Evolutionary conservation across 1,284 basidiomycete species (phyloP).

Genomic region (Salmacisia buchloeana): DNA sequence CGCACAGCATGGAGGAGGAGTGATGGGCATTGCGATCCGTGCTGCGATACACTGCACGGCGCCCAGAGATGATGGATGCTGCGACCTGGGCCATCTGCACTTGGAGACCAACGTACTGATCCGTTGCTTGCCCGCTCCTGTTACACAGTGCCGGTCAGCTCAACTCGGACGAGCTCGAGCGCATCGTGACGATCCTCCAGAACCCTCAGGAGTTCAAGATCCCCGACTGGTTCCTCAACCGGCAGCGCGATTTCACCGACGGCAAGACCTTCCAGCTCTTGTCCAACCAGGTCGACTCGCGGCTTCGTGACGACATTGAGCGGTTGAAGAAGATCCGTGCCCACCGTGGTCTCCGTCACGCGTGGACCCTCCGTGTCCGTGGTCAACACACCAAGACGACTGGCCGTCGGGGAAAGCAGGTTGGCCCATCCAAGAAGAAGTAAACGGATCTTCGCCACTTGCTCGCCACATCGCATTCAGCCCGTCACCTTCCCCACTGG

Average conservation of each 20-base stretch:
- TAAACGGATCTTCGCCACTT: neutral
- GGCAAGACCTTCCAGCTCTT: conserved; percentile 95
- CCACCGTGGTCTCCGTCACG: conserved; percentile 96
- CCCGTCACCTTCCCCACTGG: neutral
- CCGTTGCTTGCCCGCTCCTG: neutral
- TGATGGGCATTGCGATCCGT: neutral
- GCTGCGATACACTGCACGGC: neutral
- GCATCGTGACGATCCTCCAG: conserved; percentile 98
- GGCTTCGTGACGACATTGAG: conserved; percentile 97
- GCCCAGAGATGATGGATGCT: neutral
- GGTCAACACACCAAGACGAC: conserved; percentile 99
- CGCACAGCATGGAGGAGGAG: neutral
- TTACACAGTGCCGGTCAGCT: conserved; percentile 76
- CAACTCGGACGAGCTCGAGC: conserved; percentile 96
- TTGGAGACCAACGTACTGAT: neutral
- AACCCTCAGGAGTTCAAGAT: conserved; percentile 99
- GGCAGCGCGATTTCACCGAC: conserved; percentile 87
- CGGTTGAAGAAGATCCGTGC: conserved; percentile 98
- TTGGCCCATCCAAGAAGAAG: conserved; percentile 51
- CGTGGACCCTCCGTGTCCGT: conserved; percentile 81
- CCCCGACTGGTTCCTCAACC: conserved; percentile 97
- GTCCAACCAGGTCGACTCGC: conserved; percentile 96
- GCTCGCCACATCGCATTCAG: neutral
- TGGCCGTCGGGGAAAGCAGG: conserved; percentile 57
- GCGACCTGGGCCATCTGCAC: neutral